Evolutionary conservation across 208 protist species (phyloP).

Genomic region (Acanthamoeba triangularis): DNA sequence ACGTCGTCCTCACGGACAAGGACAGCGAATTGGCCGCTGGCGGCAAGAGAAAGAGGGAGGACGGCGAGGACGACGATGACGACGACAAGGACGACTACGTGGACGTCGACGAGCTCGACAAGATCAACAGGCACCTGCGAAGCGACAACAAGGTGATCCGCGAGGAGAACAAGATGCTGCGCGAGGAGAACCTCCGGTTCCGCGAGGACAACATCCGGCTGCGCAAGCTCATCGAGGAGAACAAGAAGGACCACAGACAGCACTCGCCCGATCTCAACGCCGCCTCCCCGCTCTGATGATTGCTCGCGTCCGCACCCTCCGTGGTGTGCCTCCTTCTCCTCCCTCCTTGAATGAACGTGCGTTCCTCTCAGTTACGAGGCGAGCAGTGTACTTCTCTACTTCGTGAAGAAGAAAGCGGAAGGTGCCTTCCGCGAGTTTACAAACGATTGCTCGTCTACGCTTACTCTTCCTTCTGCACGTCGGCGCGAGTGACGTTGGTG

Average conservation of each 20-base stretch:
- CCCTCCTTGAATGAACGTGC: no score
- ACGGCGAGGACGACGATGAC: neutral
- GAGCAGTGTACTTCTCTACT: neutral
- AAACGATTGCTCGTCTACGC: neutral
- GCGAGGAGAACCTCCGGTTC: constrained; percentile 60
- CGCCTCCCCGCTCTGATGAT: constrained; percentile 11
- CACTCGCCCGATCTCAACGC: neutral
- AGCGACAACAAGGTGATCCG: constrained; percentile 46
- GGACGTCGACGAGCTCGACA: constrained; percentile 23
- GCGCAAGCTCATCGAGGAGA: constrained; percentile 67
- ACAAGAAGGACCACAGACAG: constrained; percentile 18
- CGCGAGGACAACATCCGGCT: constrained; percentile 69
- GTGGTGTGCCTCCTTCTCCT: neutral
- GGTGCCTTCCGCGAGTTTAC: neutral
- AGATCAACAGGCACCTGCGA: constrained; percentile 32
- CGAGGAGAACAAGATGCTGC: constrained; percentile 70
- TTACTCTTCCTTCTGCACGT: constrained; percentile 25
- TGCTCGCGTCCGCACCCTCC: neutral
- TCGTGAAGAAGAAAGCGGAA: no score
- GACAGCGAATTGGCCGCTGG: constrained; percentile 6
- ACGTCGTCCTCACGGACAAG: constrained; percentile 58
- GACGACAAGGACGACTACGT: constrained; percentile 24
- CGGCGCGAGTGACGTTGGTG: neutral
- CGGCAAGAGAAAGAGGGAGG: constrained; percentile 24
- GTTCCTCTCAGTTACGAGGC: neutral